phyloP scores from a whole-genome alignment of 176 grass and related monocot species.

The Poa pratensis region DNA sequence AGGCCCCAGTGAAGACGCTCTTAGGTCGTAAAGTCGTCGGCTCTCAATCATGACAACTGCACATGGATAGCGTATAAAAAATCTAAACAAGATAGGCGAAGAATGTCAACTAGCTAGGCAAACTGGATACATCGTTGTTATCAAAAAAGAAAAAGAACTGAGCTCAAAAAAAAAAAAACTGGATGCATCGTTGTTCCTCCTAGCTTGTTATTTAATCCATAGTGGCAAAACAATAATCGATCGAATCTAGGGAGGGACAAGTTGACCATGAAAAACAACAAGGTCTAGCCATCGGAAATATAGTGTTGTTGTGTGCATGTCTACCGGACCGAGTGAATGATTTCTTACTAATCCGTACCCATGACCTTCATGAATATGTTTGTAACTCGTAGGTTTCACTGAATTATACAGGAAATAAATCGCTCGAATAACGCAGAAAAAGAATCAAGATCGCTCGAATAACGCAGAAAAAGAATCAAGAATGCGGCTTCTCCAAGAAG shows the following conservation, averaged over 20 bases:
- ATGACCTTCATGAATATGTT: too few species aligned
- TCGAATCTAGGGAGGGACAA: background rate
- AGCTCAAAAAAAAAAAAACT: background rate
- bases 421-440: too few species aligned
- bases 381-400: too few species aligned
- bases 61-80: background rate
- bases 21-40: background rate
- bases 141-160: too few species aligned
- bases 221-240: background rate
- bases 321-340: too few species aligned
- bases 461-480: too few species aligned
- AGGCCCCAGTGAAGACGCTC: too few species aligned
- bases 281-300: background rate
- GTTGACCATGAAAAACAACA: background rate
- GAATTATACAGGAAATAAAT: too few species aligned
- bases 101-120: background rate
- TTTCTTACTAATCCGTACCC: too few species aligned
- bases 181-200: background rate
- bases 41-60: background rate
- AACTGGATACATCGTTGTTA: too few species aligned
- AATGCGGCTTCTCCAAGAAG: too few species aligned
- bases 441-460: too few species aligned
- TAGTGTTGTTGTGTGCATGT: background rate
- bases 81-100: background rate
- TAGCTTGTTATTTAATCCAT: background rate